These are phyloP conservation scores for Allium sativum DNA, from an alignment of 106 monocot genomes.

Conservation along the genomic window DNA sequence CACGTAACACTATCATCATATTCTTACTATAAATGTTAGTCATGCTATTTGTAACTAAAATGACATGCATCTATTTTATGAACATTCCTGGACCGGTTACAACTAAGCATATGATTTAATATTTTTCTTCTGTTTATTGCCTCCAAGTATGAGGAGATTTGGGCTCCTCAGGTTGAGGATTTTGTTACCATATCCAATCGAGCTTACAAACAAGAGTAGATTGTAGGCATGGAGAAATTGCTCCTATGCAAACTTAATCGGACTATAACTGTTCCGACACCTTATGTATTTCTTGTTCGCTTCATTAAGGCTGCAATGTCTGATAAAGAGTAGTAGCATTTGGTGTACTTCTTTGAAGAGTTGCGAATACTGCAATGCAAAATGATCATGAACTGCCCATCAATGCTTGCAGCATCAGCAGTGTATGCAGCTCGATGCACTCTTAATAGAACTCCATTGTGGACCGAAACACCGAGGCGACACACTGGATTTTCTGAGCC, in stretches of 20 bases:
- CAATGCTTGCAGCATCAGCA: slow-evolving; percentile 55
- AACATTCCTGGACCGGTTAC: too few species aligned
- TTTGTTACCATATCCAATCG: slow-evolving; percentile 56
- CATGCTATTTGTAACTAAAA: too few species aligned
- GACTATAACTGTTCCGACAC: slow-evolving; percentile 57
- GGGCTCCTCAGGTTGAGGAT: slow-evolving; percentile 64
- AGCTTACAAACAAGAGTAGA: slow-evolving; percentile 41
- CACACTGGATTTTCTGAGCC: slow-evolving; percentile 46
- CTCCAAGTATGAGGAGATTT: slow-evolving; percentile 75
- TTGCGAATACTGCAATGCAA: slow-evolving; percentile 47
- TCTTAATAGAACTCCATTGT: slow-evolving; percentile 39
- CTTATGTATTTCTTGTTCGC: slow-evolving; percentile 49
- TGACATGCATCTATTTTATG: too few species aligned
- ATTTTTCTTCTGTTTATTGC: slow-evolving; percentile 86
- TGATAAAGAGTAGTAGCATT: slow-evolving; percentile 47
- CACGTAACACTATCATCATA: too few species aligned
- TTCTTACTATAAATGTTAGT: too few species aligned
- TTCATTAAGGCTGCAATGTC: slow-evolving; percentile 47
- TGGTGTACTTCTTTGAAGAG: slow-evolving; percentile 64
- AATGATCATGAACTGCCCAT: slow-evolving; percentile 30
- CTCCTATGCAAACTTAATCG: slow-evolving; percentile 58
- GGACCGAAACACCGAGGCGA: slow-evolving; percentile 45
- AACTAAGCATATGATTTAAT: too few species aligned
- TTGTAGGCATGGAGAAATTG: slow-evolving; percentile 48
- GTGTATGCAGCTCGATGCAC: slow-evolving; percentile 50